A percentile compares a stretch with the other conserved stretches of the same genome.
These are phyloP conservation scores for Roridomyces roridus DNA, from an alignment of 768 basidiomycete genomes.

Conservation along the genomic window DNA sequence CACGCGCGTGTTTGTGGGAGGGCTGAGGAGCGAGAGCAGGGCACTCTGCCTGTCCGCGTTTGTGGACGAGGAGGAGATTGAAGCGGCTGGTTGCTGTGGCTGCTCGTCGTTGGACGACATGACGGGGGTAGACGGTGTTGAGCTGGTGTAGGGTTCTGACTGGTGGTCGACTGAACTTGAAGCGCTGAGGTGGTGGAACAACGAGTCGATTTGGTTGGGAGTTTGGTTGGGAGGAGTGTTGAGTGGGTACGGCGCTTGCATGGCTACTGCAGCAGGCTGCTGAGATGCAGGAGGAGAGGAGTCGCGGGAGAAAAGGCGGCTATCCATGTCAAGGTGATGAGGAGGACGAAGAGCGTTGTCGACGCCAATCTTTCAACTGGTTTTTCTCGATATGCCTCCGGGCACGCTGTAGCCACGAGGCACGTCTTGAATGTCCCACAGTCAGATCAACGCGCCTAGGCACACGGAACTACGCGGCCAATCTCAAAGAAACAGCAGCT, in stretches of 20 bases:
- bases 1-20: slow-evolving; percentile 35
- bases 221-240: slow-evolving; percentile 47
- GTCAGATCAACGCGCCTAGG: too few species aligned
- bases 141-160: slow-evolving; percentile 38
- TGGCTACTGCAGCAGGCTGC: slow-evolving; percentile 33
- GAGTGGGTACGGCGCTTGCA: slow-evolving; percentile 45
- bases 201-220: slow-evolving; percentile 68
- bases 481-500: too few species aligned
- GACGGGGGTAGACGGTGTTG: slow-evolving; percentile 45
- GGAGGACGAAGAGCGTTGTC: slow-evolving; percentile 9
- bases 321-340: slow-evolving; percentile 42
- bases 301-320: slow-evolving; percentile 59
- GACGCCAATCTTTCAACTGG: slow-evolving; percentile 21
- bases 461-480: too few species aligned
- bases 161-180: slow-evolving; percentile 51
- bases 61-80: slow-evolving; percentile 48
- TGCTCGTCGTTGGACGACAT: slow-evolving; percentile 53
- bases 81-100: slow-evolving; percentile 38
- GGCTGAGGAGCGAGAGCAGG: slow-evolving; percentile 70
- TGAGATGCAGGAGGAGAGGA: slow-evolving; percentile 51
- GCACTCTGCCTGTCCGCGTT: slow-evolving; percentile 77
- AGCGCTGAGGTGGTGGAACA: slow-evolving; percentile 62
- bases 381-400: slow-evolving; percentile 21
- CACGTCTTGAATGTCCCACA: slow-evolving; percentile 22
- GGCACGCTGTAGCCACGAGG: slow-evolving; percentile 57